phyloP scores from a whole-genome alignment of 208 protist species.

The Trichomonas gallinae region DNA sequence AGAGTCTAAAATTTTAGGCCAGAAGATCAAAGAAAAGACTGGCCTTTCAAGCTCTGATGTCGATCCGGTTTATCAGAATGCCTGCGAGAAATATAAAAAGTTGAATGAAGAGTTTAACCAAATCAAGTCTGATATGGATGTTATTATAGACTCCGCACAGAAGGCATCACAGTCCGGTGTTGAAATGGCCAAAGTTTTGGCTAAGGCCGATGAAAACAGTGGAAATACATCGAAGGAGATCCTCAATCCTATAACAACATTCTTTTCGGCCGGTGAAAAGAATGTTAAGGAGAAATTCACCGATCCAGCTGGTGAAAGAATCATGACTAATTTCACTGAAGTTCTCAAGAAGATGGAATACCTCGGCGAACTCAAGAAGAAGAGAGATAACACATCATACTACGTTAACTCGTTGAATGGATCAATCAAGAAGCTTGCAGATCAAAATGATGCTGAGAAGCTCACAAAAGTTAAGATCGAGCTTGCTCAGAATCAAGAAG shows the following conservation, averaged over 20 bases:
- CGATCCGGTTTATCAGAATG: not conserved
- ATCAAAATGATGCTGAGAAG: not conserved
- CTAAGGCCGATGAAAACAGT: not conserved
- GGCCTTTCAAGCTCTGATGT: not conserved
- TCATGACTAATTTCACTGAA: not conserved
- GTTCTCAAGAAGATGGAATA: not conserved
- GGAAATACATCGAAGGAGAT: not conserved
- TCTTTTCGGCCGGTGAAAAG: not conserved
- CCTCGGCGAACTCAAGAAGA: not conserved
- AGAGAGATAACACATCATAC: not conserved
- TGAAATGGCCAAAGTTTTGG: not conserved
- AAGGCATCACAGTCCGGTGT: not conserved
- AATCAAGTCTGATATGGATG: not conserved
- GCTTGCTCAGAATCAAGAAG: not conserved
- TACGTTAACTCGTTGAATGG: not conserved
- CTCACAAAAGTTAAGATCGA: not conserved
- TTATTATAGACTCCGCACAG: not conserved
- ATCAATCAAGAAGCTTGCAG: not conserved
- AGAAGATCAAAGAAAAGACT: not conserved
- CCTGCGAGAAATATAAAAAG: not conserved
- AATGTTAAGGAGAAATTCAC: not conserved
- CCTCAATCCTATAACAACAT: not conserved
- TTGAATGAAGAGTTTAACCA: not conserved
- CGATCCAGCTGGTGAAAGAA: not conserved
- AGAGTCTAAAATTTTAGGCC: not conserved